Percentiles rank a stretch among this genome's conserved stretches.
Evolutionary conservation across 2,329 filamentous ascomycete species (phyloP).

Genomic region (Pestalotiopsis sp.): DNA sequence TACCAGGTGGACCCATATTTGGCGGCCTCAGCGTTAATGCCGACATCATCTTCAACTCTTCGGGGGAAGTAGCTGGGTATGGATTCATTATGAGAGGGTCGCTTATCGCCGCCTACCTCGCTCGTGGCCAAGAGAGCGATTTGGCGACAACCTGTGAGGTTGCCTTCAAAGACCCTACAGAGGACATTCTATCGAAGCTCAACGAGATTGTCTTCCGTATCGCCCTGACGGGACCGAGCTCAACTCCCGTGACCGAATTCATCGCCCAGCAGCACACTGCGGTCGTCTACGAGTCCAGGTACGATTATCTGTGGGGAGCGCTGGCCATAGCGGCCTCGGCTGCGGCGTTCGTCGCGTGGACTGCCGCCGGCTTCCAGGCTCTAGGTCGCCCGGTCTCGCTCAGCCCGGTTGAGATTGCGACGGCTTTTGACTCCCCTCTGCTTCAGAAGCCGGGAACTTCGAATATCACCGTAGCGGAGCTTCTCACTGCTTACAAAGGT

Average conservation of each 20-base stretch:
- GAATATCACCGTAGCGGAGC: not conserved
- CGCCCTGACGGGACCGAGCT: not conserved
- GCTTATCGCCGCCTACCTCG: no score
- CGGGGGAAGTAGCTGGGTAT: no score
- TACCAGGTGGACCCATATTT: no score
- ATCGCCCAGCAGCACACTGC: not conserved
- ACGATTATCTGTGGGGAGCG: not conserved
- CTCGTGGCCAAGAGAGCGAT: no score
- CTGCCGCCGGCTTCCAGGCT: not conserved
- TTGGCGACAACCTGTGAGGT: no score
- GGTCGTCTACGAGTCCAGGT: not conserved
- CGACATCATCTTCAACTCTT: no score
- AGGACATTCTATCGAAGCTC: not conserved
- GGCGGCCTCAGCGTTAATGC: no score
- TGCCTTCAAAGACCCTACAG: no score
- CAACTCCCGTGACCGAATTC: not conserved
- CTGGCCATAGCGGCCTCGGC: not conserved
- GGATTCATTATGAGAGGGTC: no score
- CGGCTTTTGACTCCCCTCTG: not conserved
- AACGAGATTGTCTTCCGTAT: not conserved
- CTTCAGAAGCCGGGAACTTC: not conserved
- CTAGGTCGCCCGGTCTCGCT: not conserved
- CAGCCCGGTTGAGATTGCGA: not conserved
- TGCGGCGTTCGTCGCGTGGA: not conserved
- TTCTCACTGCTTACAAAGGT: not conserved